These are phyloP conservation scores for Cucurbita pepo DNA, from an alignment of 306 rosid genomes.

Conservation along the genomic window DNA sequence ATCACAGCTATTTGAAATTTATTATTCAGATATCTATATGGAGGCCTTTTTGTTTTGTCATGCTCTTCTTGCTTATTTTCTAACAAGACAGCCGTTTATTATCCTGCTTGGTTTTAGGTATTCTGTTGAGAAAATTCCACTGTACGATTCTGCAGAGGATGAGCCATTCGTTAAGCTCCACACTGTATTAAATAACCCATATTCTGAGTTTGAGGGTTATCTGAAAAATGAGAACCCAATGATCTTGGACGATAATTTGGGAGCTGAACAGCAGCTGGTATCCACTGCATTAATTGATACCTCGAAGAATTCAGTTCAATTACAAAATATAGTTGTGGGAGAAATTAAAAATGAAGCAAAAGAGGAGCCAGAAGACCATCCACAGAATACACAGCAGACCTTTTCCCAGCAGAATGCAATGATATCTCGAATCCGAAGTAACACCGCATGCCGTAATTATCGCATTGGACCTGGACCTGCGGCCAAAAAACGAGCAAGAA, in stretches of 20 bases:
- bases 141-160: constrained; percentile 92
- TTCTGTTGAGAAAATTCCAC: constrained; percentile 85
- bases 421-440: constrained; percentile 57
- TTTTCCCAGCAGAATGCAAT: constrained; percentile 51
- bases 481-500: constrained; percentile 47
- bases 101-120: constrained; percentile 39
- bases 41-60: neutral
- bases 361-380: constrained; percentile 30
- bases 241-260: constrained; percentile 19
- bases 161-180: constrained; percentile 36
- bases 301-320: constrained; percentile 31
- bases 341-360: constrained; percentile 33
- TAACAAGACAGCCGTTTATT: neutral
- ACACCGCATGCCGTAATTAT: constrained; percentile 50
- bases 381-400: constrained; percentile 31
- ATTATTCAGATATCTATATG: neutral
- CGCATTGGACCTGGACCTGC: constrained; percentile 41
- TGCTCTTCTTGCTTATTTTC: neutral
- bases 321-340: constrained; percentile 22
- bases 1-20: neutral
- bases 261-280: constrained; percentile 30
- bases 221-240: constrained; percentile 22
- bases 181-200: constrained; percentile 12
- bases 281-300: constrained; percentile 32
- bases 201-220: constrained; percentile 19